phyloP scores from a whole-genome alignment of 78 protist genomes.

The Dictyostelium capitatum region DNA sequence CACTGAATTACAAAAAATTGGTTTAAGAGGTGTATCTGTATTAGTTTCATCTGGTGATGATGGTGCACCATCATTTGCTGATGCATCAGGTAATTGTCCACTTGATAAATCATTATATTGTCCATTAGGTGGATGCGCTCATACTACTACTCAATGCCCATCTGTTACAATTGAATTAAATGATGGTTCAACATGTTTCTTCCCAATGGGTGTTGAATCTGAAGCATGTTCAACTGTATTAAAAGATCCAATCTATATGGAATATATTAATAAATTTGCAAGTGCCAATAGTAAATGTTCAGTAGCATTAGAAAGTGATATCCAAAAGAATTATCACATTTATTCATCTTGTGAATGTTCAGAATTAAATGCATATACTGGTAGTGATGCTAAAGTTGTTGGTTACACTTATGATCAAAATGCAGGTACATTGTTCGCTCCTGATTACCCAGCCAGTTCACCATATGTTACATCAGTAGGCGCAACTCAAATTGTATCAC shows the following conservation, averaged over 20 bases:
- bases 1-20: constrained; percentile 78
- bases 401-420: constrained; percentile 23
- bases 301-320: constrained; percentile 44
- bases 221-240: constrained; percentile 10
- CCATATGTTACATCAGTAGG: constrained; percentile 79
- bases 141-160: constrained; percentile 32
- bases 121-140: constrained; percentile 80
- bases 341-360: constrained; percentile 47
- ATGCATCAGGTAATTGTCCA: constrained; percentile 82
- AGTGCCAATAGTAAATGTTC: constrained; percentile 10
- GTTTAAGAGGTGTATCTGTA: constrained; percentile 80
- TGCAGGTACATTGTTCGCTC: constrained; percentile 58
- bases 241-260: not conserved
- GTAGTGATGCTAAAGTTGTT: not conserved
- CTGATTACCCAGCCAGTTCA: constrained; percentile 84
- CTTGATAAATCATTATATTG: constrained; percentile 49
- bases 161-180: constrained; percentile 32
- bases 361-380: not conserved
- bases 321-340: constrained; percentile 43
- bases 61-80: constrained; percentile 78
- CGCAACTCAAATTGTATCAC: constrained; percentile 45
- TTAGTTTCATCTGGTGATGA: constrained; percentile 88
- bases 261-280: constrained; percentile 24
- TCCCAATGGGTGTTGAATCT: constrained; percentile 67
- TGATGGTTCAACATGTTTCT: constrained; percentile 65